These are phyloP conservation scores for Candida lessepsii DNA, from an alignment of 805 yeast genomes.

Conservation along the genomic window DNA sequence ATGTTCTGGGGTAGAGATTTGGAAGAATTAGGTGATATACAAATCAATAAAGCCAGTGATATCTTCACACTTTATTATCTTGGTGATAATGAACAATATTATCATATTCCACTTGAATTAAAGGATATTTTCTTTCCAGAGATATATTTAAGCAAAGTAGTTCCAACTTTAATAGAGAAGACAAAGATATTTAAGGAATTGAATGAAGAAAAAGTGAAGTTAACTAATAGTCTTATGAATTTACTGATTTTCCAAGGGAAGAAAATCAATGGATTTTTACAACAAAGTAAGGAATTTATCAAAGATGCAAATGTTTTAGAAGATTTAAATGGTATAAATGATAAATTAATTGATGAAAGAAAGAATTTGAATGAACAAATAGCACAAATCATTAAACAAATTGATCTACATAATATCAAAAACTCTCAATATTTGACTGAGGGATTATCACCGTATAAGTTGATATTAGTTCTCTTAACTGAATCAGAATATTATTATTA, in stretches of 20 bases:
- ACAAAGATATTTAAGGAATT: slow-evolving; percentile 17
- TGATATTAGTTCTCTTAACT: slow-evolving; percentile 32
- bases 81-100: slow-evolving; percentile 24
- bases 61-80: slow-evolving; percentile 29
- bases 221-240: slow-evolving; percentile 28
- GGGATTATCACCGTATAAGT: slow-evolving; percentile 18
- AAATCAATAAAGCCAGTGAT: slow-evolving; percentile 28
- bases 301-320: slow-evolving; percentile 16
- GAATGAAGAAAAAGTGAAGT: slow-evolving; percentile 17
- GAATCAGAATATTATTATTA: slow-evolving; percentile 30
- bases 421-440: slow-evolving; percentile 8
- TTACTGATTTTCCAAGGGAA: slow-evolving; percentile 42
- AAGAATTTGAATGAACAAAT: slow-evolving; percentile 19
- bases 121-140: slow-evolving; percentile 36
- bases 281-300: slow-evolving; percentile 19
- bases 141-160: slow-evolving; percentile 26
- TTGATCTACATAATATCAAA: slow-evolving; percentile 17
- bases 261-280: slow-evolving; percentile 27
- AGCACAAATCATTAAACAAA: slow-evolving; percentile 19
- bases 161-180: slow-evolving; percentile 22
- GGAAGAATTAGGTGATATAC: slow-evolving; percentile 27
- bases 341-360: slow-evolving; percentile 19
- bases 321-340: slow-evolving; percentile 19
- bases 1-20: slow-evolving; percentile 37
- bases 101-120: slow-evolving; percentile 22